Percentiles rank a stretch among this genome's conserved stretches.
phyloP scores from a whole-genome alignment of 179 eudicot species.

The Spergularia azorica region DNA sequence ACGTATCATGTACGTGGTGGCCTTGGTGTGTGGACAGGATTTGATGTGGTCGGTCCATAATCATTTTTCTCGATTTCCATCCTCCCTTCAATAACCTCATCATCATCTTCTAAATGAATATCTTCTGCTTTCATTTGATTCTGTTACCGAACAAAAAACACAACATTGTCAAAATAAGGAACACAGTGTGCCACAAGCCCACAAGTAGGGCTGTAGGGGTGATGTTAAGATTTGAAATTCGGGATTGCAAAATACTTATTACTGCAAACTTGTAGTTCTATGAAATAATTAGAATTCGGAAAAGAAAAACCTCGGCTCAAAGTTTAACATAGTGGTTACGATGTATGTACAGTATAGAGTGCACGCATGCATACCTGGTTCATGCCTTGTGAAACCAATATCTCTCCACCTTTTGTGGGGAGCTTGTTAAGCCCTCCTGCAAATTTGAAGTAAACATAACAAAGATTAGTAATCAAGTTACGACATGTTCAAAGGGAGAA shows the following conservation, averaged over 20 bases:
- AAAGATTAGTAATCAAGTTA: neutral
- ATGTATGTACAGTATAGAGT: neutral
- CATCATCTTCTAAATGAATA: constrained; percentile 19
- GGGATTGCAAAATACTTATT: too few relatives aligned
- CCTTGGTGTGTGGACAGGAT: constrained; percentile 56
- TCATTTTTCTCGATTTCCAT: constrained; percentile 47
- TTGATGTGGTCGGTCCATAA: constrained; percentile 46
- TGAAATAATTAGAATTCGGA: too few relatives aligned
- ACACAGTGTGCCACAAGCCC: neutral
- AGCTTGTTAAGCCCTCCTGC: constrained; percentile 37
- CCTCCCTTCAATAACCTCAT: constrained; percentile 33
- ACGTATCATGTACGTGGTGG: constrained; percentile 38
- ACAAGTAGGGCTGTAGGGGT: neutral
- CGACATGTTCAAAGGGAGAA: neutral
- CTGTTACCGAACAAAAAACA: neutral
- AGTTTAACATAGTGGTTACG: too few relatives aligned
- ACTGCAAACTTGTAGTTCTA: neutral
- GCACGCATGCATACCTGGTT: constrained; percentile 26
- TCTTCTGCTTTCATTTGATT: constrained; percentile 25
- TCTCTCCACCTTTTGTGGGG: constrained; percentile 10
- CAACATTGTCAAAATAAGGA: neutral
- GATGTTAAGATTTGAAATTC: too few relatives aligned
- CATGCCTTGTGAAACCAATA: constrained; percentile 12
- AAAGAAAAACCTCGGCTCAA: too few relatives aligned
- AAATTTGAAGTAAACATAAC: neutral